A percentile compares a stretch with the other conserved stretches of the same genome.
phyloP scores from a whole-genome alignment of 2,329 filamentous ascomycete species.

The Orbilia blumenaviensis region DNA sequence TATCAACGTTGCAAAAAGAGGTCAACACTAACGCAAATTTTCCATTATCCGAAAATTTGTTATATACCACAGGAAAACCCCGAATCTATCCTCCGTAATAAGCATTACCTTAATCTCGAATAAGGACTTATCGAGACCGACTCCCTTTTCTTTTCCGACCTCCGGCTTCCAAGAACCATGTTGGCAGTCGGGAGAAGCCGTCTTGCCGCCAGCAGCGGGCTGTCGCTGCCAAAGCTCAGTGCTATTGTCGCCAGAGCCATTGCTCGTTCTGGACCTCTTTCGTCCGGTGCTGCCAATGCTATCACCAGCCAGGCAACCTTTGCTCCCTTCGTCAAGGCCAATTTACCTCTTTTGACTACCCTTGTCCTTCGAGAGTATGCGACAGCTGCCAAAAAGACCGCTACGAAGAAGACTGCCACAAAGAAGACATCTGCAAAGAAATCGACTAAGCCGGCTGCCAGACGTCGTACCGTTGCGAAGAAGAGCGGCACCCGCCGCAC shows the following conservation, averaged over 20 bases:
- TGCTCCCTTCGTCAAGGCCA: conserved; percentile 52
- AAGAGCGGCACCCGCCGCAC: conserved; percentile 47
- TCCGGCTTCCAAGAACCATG: conserved; percentile 23
- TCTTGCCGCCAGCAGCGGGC: conserved; percentile 34
- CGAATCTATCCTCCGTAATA: not conserved
- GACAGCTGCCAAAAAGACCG: conserved; percentile 35
- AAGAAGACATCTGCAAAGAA: conserved; percentile 37
- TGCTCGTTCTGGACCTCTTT: conserved; percentile 45
- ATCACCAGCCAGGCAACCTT: conserved; percentile 21
- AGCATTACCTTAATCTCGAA: not conserved
- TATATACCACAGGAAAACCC: not conserved
- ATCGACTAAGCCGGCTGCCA: conserved; percentile 16
- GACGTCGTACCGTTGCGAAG: conserved; percentile 34
- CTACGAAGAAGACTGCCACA: not conserved
- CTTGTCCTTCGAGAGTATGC: conserved; percentile 47
- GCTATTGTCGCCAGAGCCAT: conserved; percentile 45
- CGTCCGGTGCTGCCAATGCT: conserved; percentile 38
- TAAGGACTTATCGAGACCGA: not conserved
- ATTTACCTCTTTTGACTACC: conserved; percentile 35
- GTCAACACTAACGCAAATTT: conserved; percentile 53
- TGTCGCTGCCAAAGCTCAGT: conserved; percentile 47
- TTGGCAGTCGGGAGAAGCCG: conserved; percentile 50
- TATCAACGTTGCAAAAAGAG: conserved; percentile 19
- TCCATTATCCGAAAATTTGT: conserved; percentile 46
- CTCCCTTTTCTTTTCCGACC: not conserved